These are phyloP conservation scores for Monosporascus sp. DNA, from an alignment of 2,329 filamentous ascomycete species.

Conservation along the genomic window DNA sequence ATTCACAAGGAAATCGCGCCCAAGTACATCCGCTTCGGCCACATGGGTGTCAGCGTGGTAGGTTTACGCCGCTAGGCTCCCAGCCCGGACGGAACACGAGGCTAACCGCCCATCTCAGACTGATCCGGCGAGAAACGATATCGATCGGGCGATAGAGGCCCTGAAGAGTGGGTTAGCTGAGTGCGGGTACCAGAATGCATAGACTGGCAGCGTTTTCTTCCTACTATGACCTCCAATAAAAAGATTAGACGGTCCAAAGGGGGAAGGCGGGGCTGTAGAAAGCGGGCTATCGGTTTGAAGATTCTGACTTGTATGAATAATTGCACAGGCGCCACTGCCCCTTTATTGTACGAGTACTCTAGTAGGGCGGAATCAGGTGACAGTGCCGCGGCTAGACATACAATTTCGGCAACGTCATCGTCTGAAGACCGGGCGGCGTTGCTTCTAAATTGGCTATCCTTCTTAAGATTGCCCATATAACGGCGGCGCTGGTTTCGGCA, in stretches of 20 bases:
- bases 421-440: no score
- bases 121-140: conserved; percentile 71
- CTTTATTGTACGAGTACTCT: no score
- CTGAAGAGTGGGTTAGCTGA: conserved; percentile 71
- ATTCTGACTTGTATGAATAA: not conserved
- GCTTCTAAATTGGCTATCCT: no score
- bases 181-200: conserved; percentile 57
- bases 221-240: not conserved
- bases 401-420: no score
- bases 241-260: not conserved
- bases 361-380: no score
- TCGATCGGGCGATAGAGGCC: conserved; percentile 77
- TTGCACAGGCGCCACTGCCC: no score
- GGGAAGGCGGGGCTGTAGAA: not conserved
- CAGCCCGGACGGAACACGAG: not conserved
- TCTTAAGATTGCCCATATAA: no score
- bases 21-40: conserved; percentile 92
- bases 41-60: conserved; percentile 92
- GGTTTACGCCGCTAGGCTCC: conserved; percentile 27
- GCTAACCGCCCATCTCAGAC: conserved; percentile 40
- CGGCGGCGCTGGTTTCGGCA: no score
- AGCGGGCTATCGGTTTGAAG: not conserved
- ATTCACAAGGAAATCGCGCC: conserved; percentile 92
- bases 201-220: conserved; percentile 5
- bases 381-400: no score